Conservation (phyloP, 1,139 yeast species). For the Zygosaccharomyces sapae region DNA sequence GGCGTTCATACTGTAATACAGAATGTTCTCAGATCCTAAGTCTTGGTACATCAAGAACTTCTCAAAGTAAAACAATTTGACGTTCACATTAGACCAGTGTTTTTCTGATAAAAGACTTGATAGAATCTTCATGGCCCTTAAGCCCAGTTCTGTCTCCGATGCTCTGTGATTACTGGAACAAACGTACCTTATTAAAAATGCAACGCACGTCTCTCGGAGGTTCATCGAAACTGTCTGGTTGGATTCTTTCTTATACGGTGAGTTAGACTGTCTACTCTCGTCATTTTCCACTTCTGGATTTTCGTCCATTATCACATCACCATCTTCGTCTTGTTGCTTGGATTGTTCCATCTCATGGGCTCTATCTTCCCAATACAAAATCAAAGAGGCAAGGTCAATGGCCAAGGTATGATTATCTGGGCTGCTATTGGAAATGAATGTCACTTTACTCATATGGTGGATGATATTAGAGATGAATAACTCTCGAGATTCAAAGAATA, state of each 20-base stretch:
- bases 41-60: slow-evolving; percentile 78
- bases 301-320: slow-evolving; percentile 27
- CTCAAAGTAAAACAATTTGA: slow-evolving; percentile 81
- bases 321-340: slow-evolving; percentile 30
- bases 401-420: slow-evolving; percentile 81
- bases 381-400: slow-evolving; percentile 80
- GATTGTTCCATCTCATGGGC: slow-evolving; percentile 33
- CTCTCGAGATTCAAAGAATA: slow-evolving; percentile 82
- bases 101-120: slow-evolving; percentile 67
- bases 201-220: slow-evolving; percentile 87
- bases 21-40: slow-evolving; percentile 49
- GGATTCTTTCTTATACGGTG: slow-evolving; percentile 4
- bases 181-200: slow-evolving; percentile 80
- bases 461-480: slow-evolving; percentile 85
- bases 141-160: slow-evolving; percentile 77
- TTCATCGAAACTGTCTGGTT: slow-evolving; percentile 64
- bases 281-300: slow-evolving; percentile 13
- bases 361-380: slow-evolving; percentile 77
- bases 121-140: slow-evolving; percentile 71
- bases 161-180: slow-evolving; percentile 86
- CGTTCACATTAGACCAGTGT: slow-evolving; percentile 83
- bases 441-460: slow-evolving; percentile 91
- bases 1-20: slow-evolving; percentile 84
- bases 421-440: slow-evolving; percentile 75
- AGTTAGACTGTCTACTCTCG: not conserved